phyloP scores from a whole-genome alignment of 306 rosid genomes.

The Quercus wislizeni region DNA sequence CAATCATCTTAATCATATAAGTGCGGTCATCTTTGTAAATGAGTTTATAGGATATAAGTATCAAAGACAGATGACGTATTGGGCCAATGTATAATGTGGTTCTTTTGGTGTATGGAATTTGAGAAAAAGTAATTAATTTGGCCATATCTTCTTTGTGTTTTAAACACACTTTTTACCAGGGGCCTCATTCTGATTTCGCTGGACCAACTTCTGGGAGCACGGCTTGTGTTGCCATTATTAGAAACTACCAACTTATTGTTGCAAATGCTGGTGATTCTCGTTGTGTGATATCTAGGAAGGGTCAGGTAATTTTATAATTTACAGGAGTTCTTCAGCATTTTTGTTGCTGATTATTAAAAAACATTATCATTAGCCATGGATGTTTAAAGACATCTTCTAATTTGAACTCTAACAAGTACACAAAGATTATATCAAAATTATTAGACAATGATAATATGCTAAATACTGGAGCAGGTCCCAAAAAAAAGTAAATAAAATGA shows the following conservation, averaged over 20 bases:
- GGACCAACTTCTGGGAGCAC: conserved; percentile 99
- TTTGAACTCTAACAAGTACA: background rate
- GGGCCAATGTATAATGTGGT: background rate
- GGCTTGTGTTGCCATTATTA: conserved; percentile 86
- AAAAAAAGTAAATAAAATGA: background rate
- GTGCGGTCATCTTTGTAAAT: background rate
- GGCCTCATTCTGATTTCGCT: conserved; percentile 92
- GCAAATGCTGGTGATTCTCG: conserved; percentile 99
- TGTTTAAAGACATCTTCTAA: background rate
- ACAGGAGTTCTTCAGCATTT: conserved; percentile 13
- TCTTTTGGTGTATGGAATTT: background rate
- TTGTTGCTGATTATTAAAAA: background rate
- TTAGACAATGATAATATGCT: background rate
- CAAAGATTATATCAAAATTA: background rate
- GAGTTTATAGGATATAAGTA: background rate
- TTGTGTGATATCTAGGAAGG: conserved; percentile 89
- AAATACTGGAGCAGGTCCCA: background rate
- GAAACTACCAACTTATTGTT: conserved; percentile 75
- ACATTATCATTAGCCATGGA: background rate
- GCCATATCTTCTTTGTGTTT: background rate
- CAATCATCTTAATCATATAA: background rate
- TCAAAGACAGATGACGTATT: background rate
- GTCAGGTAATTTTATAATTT: conserved; percentile 60
- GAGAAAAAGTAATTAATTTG: background rate
- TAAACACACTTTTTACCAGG: conserved; percentile 47